Evolutionary conservation across 805 yeast species (phyloP).

Genomic region (Clavispora phyllophila): DNA sequence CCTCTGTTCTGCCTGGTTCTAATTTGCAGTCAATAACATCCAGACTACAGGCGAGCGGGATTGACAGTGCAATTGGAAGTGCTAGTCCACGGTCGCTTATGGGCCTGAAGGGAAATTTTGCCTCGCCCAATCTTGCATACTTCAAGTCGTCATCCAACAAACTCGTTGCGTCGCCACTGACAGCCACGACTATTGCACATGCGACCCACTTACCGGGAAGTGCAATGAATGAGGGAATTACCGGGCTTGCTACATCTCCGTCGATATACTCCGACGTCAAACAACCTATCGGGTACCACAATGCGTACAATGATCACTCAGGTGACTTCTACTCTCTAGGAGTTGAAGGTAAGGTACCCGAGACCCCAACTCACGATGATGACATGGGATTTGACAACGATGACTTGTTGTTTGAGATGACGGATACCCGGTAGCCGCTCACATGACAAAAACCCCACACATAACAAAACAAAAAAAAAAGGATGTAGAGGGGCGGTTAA

Average conservation of each 20-base stretch:
- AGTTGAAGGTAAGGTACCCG: not conserved
- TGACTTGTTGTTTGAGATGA: constrained; percentile 17
- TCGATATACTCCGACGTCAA: constrained; percentile 22
- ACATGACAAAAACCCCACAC: not conserved
- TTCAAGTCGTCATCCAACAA: constrained; percentile 13
- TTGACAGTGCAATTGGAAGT: not conserved
- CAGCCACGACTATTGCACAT: constrained; percentile 21
- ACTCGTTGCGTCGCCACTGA: constrained; percentile 16
- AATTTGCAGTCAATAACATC: not conserved
- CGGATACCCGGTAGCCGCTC: constrained; percentile 8
- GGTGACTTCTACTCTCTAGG: constrained; percentile 7
- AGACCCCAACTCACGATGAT: constrained; percentile 3
- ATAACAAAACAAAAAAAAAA: too few relatives aligned
- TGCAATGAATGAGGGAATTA: constrained; percentile 10
- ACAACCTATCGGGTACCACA: constrained; percentile 27
- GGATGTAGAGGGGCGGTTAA: too few relatives aligned
- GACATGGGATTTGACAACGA: constrained; percentile 15
- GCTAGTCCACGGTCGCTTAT: not conserved
- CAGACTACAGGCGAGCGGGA: not conserved
- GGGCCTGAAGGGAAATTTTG: not conserved
- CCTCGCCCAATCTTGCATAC: not conserved
- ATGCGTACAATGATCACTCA: constrained; percentile 43
- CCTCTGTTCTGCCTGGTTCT: not conserved
- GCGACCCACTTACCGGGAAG: constrained; percentile 11
- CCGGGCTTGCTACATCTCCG: constrained; percentile 34